Evolutionary conservation across 2,329 filamentous ascomycete species (phyloP).

Genomic region (Fusarium buharicum): DNA sequence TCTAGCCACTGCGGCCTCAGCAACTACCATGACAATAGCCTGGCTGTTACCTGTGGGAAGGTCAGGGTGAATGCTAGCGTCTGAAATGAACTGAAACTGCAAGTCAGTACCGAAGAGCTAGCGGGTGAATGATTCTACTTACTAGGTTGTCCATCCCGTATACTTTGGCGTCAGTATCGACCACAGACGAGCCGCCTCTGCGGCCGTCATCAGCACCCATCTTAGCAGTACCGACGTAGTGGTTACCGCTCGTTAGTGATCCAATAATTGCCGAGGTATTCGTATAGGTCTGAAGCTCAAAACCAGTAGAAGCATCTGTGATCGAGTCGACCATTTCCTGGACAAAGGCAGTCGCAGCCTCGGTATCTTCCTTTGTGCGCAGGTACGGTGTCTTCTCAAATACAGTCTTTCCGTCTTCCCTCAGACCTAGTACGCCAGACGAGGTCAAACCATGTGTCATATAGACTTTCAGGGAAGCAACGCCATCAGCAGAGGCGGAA

Average conservation of each 20-base stretch:
- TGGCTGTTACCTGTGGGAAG: constrained; percentile 74
- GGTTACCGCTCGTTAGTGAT: constrained; percentile 53
- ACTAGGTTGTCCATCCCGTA: constrained; percentile 72
- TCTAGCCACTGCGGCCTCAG: constrained; percentile 65
- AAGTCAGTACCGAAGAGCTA: neutral
- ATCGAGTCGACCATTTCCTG: constrained; percentile 68
- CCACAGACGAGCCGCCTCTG: too few species aligned
- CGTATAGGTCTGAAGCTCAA: constrained; percentile 19
- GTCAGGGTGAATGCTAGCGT: constrained; percentile 74
- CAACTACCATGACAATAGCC: constrained; percentile 69
- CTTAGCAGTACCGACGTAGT: constrained; percentile 69
- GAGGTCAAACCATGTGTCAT: constrained; percentile 71
- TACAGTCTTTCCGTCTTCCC: constrained; percentile 63
- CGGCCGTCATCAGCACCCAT: too few species aligned
- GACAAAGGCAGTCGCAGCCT: constrained; percentile 72
- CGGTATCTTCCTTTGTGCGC: constrained; percentile 66
- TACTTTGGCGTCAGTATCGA: constrained; percentile 70
- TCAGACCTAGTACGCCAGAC: constrained; percentile 70
- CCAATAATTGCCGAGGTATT: constrained; percentile 45
- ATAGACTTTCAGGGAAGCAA: constrained; percentile 66
- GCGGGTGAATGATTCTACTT: neutral
- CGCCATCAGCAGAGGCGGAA: constrained; percentile 67
- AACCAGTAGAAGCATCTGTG: constrained; percentile 39
- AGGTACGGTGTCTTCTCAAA: constrained; percentile 71
- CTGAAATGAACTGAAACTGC: constrained; percentile 64